A percentile compares a stretch with the other conserved stretches of the same genome.
Conservation (phyloP, 768 basidiomycete species). For the Trametes maxima region DNA sequence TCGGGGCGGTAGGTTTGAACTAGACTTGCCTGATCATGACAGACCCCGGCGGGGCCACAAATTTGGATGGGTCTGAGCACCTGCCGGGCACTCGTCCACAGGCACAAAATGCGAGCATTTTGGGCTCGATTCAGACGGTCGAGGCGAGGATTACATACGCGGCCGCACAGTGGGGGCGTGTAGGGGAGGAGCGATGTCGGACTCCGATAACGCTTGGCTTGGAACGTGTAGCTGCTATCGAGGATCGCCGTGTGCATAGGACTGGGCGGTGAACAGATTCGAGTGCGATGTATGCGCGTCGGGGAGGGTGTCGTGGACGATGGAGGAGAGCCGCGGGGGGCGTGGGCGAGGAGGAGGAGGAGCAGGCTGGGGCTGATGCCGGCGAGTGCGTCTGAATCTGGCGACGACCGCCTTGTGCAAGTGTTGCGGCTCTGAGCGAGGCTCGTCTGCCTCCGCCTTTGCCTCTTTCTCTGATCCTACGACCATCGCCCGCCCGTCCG, state of each 20-base stretch:
- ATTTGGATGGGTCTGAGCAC: constrained; percentile 9
- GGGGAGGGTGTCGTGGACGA: neutral
- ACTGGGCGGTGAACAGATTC: neutral
- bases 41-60: neutral
- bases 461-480: constrained; percentile 17
- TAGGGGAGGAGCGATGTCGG: constrained; percentile 3
- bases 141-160: constrained; percentile 1
- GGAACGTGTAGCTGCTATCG: neutral
- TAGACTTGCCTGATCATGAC: neutral
- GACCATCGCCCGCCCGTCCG: constrained; percentile 11
- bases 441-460: neutral
- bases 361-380: neutral
- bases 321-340: neutral
- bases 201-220: constrained; percentile 21
- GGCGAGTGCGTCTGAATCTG: too few species aligned
- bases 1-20: neutral
- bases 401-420: neutral
- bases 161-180: constrained; percentile 4
- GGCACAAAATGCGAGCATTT: neutral
- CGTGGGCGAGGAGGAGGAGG: neutral
- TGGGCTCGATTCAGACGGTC: too few species aligned
- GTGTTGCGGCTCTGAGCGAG: too few species aligned
- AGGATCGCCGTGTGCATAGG: neutral
- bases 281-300: neutral
- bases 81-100: neutral